Percentiles rank a stretch among this genome's conserved stretches.
These are phyloP conservation scores for Phialophora verrucosa DNA, from an alignment of 2,329 filamentous ascomycete genomes.

Conservation along the genomic window DNA sequence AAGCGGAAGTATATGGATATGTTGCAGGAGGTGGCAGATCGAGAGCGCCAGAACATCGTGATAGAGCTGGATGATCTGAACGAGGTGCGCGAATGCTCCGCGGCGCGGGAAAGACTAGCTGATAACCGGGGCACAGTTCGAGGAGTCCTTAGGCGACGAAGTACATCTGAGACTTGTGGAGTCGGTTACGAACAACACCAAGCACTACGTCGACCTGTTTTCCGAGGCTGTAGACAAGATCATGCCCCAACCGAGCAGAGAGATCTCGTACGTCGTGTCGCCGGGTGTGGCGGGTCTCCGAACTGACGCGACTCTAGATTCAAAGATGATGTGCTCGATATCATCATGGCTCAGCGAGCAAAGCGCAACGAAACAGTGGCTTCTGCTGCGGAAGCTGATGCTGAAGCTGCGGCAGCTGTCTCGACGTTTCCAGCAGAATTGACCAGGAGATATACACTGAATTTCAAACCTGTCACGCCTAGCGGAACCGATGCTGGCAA, in stretches of 20 bases:
- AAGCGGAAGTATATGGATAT: conserved; percentile 88
- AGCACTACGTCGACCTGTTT: conserved; percentile 92
- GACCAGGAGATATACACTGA: conserved; percentile 90
- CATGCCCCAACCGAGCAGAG: conserved; percentile 77
- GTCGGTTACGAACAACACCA: conserved; percentile 87
- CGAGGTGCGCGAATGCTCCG: conserved; percentile 59
- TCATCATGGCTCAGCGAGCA: conserved; percentile 90
- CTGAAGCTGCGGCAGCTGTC: conserved; percentile 69
- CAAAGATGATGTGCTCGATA: conserved; percentile 96
- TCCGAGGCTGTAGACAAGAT: conserved; percentile 86
- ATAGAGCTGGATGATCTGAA: conserved; percentile 90
- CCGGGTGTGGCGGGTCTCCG: neutral
- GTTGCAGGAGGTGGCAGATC: conserved; percentile 84
- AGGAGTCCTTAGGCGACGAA: conserved; percentile 71
- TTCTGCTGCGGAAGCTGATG: conserved; percentile 68
- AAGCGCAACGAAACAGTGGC: conserved; percentile 80
- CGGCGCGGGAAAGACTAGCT: neutral
- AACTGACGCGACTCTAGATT: conserved; percentile 61
- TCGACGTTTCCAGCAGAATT: conserved; percentile 90
- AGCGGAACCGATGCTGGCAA: conserved; percentile 68
- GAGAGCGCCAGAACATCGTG: conserved; percentile 74
- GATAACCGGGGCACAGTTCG: conserved; percentile 63
- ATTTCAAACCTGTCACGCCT: conserved; percentile 89
- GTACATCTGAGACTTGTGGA: conserved; percentile 71
- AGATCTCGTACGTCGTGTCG: conserved; percentile 67